Conservation (phyloP, 1,284 basidiomycete species). For the Phylloporus sp. region DNA sequence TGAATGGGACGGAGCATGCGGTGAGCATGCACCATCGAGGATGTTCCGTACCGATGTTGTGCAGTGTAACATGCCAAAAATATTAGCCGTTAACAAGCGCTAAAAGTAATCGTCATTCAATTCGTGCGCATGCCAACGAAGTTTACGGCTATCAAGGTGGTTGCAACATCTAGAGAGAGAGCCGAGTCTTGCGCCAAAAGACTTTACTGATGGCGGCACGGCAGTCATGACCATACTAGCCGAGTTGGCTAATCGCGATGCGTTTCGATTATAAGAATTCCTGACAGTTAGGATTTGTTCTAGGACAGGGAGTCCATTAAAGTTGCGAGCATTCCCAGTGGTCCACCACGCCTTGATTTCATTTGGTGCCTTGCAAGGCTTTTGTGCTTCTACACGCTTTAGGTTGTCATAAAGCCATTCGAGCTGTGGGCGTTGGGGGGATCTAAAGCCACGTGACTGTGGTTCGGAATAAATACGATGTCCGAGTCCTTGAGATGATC, state of each 20-base stretch:
- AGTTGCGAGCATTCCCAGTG: constrained; percentile 42
- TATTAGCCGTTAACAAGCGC: too few species aligned
- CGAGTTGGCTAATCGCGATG: constrained; percentile 4
- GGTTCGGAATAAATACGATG: neutral
- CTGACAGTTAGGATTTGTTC: constrained; percentile 24
- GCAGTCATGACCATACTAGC: neutral
- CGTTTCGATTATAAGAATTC: constrained; percentile 31
- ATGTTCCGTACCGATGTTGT: too few species aligned
- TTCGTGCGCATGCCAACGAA: constrained; percentile 9
- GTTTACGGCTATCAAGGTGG: constrained; percentile 16
- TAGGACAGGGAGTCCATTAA: constrained; percentile 51
- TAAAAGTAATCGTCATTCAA: too few species aligned
- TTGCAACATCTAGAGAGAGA: constrained; percentile 31
- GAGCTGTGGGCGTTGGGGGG: constrained; percentile 52
- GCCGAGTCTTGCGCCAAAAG: constrained; percentile 21
- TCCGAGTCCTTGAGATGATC: neutral
- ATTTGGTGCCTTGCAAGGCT: constrained; percentile 18
- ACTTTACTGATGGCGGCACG: neutral
- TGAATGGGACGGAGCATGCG: too few species aligned
- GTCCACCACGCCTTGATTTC: constrained; percentile 52
- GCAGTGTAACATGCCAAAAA: too few species aligned
- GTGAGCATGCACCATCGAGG: too few species aligned
- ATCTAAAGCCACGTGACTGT: constrained; percentile 55
- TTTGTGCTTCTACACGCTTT: constrained; percentile 22
- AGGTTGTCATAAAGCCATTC: constrained; percentile 34